Evolutionary conservation across 768 basidiomycete genomes (phyloP).

Genomic region (Tulasnella sp.): DNA sequence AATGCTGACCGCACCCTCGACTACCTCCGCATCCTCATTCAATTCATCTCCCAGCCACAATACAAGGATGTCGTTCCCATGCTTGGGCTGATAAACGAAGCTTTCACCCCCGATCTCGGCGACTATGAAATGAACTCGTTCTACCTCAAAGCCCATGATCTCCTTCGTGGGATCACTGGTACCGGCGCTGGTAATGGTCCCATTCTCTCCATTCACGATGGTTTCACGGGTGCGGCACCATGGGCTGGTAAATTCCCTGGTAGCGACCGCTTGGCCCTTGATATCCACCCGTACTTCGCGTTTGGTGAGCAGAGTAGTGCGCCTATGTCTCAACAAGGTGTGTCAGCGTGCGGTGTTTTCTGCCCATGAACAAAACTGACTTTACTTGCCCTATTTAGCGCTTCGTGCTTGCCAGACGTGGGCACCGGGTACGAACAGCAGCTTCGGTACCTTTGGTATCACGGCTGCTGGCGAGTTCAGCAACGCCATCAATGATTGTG

Average conservation of each 20-base stretch:
- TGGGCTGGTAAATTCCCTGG: conserved; percentile 41
- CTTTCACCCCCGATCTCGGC: conserved; percentile 23
- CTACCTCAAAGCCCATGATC: conserved; percentile 34
- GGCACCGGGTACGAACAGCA: conserved; percentile 5
- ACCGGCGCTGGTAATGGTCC: conserved; percentile 50
- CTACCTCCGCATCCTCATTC: conserved; percentile 59
- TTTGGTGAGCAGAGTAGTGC: conserved; percentile 34
- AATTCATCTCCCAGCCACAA: conserved; percentile 70
- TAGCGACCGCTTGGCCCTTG: conserved; percentile 47
- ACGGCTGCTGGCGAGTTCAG: conserved; percentile 69
- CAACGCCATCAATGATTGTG: conserved; percentile 51
- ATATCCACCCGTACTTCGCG: conserved; percentile 58
- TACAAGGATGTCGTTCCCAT: conserved; percentile 44
- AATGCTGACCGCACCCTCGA: conserved; percentile 71
- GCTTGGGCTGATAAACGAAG: conserved; percentile 31
- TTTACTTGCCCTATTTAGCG: conserved; percentile 21
- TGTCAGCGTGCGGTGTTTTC: background rate
- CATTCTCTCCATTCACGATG: conserved; percentile 51
- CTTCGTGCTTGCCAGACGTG: conserved; percentile 6
- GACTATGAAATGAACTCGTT: conserved; percentile 25
- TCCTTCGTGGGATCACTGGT: conserved; percentile 63
- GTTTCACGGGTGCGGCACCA: conserved; percentile 38
- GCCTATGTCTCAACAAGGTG: conserved; percentile 25
- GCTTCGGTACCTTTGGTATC: conserved; percentile 51
- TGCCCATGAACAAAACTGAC: background rate